Percentiles rank a stretch among this genome's conserved stretches.
Conservation (phyloP, 108 stramenopile genomes). For the Aureococcus anophagefferens region DNA sequence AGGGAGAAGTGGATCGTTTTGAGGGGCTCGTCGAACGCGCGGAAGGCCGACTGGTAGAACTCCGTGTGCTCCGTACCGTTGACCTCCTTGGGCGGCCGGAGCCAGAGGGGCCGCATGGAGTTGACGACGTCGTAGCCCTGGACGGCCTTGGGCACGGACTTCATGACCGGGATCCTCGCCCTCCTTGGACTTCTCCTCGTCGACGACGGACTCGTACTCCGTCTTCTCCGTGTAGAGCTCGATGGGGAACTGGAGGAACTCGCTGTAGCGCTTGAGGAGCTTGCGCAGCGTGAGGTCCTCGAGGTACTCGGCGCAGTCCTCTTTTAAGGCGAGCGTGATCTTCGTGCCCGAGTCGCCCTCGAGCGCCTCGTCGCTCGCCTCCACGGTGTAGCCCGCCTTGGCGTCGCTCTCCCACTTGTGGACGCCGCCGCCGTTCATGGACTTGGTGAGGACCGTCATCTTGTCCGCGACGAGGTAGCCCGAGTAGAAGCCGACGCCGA, state of each 20-base stretch:
- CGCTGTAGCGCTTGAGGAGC: constrained; percentile 72
- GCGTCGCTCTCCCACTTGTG: constrained; percentile 67
- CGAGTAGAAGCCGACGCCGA: constrained; percentile 99
- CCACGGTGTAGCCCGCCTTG: constrained; percentile 58
- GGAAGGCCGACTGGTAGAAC: constrained; percentile 91
- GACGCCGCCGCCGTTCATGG: constrained; percentile 54
- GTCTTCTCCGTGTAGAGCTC: constrained; percentile 85
- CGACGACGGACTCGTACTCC: constrained; percentile 83
- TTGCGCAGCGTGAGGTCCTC: constrained; percentile 64
- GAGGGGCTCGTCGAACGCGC: constrained; percentile 77
- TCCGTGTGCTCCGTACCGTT: constrained; percentile 80
- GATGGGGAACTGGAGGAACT: constrained; percentile 94
- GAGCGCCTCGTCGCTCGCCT: constrained; percentile 28
- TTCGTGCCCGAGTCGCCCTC: constrained; percentile 92
- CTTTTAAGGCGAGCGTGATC: constrained; percentile 75
- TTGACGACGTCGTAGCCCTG: constrained; percentile 81
- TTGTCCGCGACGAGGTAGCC: constrained; percentile 90
- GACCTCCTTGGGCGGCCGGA: constrained; percentile 79
- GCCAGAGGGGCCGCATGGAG: constrained; percentile 92
- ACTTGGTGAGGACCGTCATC: constrained; percentile 81
- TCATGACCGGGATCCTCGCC: constrained; percentile 40
- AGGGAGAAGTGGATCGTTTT: constrained; percentile 83
- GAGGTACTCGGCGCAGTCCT: constrained; percentile 66
- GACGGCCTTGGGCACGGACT: constrained; percentile 79
- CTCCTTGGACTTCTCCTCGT: constrained; percentile 73